A percentile compares a stretch with the other conserved stretches of the same genome.
phyloP scores from a whole-genome alignment of 1,139 yeast species.

The Pichia terricola region DNA sequence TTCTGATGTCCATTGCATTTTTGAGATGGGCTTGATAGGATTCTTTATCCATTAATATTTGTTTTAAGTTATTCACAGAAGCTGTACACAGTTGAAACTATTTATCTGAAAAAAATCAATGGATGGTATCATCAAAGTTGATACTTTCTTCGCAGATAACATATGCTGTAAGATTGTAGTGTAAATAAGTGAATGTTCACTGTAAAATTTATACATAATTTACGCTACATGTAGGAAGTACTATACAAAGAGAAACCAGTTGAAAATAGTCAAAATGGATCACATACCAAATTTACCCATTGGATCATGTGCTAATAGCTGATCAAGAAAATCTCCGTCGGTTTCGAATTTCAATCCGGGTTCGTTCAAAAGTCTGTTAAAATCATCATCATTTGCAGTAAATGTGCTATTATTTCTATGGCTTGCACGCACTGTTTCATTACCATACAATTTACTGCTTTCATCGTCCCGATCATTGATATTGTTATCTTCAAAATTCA shows the following conservation, averaged over 20 bases:
- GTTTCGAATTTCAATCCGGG: constrained; percentile 7
- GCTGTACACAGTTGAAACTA: too few species aligned
- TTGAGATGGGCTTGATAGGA: too few species aligned
- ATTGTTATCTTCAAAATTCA: background rate
- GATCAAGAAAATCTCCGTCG: constrained; percentile 11
- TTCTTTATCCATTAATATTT: too few species aligned
- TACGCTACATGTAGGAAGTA: background rate
- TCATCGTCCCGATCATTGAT: background rate
- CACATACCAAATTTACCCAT: constrained; percentile 1
- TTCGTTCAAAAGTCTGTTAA: constrained; percentile 2
- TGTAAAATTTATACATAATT: background rate
- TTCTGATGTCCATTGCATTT: too few species aligned
- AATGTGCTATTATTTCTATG: background rate
- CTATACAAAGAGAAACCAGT: too few species aligned
- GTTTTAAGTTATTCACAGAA: too few species aligned
- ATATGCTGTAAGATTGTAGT: too few species aligned
- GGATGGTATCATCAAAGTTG: too few species aligned
- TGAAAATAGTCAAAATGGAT: too few species aligned
- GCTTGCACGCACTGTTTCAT: background rate
- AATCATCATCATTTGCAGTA: constrained; percentile 1
- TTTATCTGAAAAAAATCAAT: too few species aligned
- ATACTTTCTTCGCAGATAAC: too few species aligned
- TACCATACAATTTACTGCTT: background rate
- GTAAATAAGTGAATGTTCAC: too few species aligned
- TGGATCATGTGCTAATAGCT: constrained; percentile 5